Conservation (phyloP, 1,284 basidiomycete species). For the Pholiota adiposa region DNA sequence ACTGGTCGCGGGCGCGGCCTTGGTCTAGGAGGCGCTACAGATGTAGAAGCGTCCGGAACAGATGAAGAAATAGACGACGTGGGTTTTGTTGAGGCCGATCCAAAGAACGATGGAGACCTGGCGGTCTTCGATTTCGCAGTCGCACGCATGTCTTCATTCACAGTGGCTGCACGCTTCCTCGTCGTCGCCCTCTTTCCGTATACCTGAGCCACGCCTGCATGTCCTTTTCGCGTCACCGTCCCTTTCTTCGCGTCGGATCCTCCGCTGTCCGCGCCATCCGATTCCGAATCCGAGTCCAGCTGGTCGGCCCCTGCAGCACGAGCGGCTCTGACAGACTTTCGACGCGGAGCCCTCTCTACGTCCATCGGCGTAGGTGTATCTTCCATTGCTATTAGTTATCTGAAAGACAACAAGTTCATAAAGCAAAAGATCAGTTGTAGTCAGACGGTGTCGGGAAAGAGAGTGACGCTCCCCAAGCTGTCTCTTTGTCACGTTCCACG, state of each 20-base stretch:
- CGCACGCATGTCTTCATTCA: background rate
- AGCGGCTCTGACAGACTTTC: constrained; percentile 28
- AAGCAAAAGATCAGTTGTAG: background rate
- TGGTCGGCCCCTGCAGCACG: constrained; percentile 22
- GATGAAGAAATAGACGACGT: background rate
- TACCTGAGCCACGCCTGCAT: background rate
- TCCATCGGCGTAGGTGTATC: background rate
- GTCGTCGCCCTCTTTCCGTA: constrained; percentile 4
- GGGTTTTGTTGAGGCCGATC: background rate
- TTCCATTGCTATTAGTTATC: constrained; percentile 2
- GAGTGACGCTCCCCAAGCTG: background rate
- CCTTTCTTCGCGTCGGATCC: background rate
- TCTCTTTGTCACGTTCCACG: constrained; percentile 13
- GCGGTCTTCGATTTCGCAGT: background rate
- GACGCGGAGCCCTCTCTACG: constrained; percentile 15
- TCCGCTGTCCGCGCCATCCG: background rate
- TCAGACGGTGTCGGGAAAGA: background rate
- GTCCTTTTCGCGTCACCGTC: constrained; percentile 10
- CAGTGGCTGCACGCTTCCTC: background rate
- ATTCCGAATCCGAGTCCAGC: constrained; percentile 23
- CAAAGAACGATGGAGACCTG: background rate
- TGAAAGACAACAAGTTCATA: background rate
- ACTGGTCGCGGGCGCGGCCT: background rate
- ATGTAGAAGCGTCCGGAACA: background rate
- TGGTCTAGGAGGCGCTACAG: background rate